These are phyloP conservation scores for Sporodiniella umbellata DNA, from an alignment of 371 early-diverging fungal species.

Conservation along the genomic window DNA sequence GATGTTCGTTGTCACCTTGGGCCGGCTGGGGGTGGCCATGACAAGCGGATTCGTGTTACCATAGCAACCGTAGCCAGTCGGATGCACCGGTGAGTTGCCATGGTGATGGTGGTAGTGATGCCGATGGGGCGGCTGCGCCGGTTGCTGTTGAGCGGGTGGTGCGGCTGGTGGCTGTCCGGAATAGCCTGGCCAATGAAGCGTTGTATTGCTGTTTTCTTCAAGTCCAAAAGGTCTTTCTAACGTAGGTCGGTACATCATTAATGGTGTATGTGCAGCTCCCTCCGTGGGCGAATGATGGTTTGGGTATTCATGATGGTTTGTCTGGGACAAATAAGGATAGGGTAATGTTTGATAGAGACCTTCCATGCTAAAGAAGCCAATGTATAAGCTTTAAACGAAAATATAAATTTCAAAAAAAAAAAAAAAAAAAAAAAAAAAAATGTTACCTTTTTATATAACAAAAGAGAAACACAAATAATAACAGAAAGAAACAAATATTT, in stretches of 20 bases:
- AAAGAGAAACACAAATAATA: slow-evolving; percentile 4
- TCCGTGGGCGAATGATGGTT: neutral
- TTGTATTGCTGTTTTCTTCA: no score
- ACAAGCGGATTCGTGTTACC: neutral
- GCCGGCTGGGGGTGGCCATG: slow-evolving; percentile 27
- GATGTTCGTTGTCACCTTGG: slow-evolving; percentile 69
- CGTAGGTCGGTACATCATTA: neutral
- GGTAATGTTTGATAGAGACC: slow-evolving; percentile 17
- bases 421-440: slow-evolving; percentile 3
- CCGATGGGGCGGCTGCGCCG: no score
- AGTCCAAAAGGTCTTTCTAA: neutral
- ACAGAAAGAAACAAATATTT: no score
- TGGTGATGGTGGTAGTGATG: slow-evolving; percentile 7
- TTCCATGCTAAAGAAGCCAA: slow-evolving; percentile 19
- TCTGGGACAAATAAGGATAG: slow-evolving; percentile 11
- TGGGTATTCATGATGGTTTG: neutral
- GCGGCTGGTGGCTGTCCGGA: no score
- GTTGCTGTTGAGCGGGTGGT: no score
- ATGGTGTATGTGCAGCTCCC: neutral
- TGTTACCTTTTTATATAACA: neutral
- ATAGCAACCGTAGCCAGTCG: neutral
- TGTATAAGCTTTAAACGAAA: no score
- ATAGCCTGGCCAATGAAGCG: no score
- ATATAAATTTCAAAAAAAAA: neutral
- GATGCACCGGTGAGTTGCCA: neutral